Evolutionary conservation across 169 alveolate species (phyloP).

Genomic region (Plasmodium sp.): DNA sequence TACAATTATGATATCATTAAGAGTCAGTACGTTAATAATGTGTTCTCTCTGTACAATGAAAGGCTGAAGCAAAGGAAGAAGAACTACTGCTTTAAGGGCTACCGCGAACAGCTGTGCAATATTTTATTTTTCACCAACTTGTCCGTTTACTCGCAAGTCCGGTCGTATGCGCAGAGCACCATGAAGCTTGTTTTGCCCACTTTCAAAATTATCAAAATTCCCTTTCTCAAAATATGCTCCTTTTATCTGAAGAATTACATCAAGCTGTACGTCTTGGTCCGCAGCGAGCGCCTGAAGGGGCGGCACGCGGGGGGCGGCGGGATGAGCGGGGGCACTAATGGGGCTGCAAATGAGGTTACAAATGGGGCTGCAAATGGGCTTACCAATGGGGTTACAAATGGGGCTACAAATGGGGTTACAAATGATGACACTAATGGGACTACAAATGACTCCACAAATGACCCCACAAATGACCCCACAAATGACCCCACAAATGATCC

Average conservation of each 20-base stretch:
- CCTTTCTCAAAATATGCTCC: slow-evolving; percentile 41
- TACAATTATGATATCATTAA: slow-evolving; percentile 60
- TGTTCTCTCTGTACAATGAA: slow-evolving; percentile 48
- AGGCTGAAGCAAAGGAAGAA: slow-evolving; percentile 64
- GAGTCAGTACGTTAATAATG: slow-evolving; percentile 60
- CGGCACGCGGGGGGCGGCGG: not conserved
- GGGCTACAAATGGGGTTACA: no score
- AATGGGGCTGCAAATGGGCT: no score
- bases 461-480: no score
- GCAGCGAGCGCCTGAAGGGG: not conserved
- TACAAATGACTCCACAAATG: no score
- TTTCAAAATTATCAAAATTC: slow-evolving; percentile 47
- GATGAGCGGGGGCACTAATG: not conserved
- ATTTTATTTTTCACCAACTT: slow-evolving; percentile 54
- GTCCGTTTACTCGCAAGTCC: slow-evolving; percentile 66
- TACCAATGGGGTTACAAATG: no score
- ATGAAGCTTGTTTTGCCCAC: slow-evolving; percentile 55
- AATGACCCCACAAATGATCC: not conserved
- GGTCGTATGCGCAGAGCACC: slow-evolving; percentile 71
- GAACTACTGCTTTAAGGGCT: slow-evolving; percentile 41
- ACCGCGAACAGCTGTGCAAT: slow-evolving; percentile 57
- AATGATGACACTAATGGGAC: not conserved
- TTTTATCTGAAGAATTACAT: slow-evolving; percentile 50
- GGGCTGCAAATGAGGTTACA: no score
- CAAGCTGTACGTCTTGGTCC: slow-evolving; percentile 2